These are phyloP conservation scores for Blepharisma japonicum DNA, from an alignment of 73 alveolate genomes.

Conservation along the genomic window DNA sequence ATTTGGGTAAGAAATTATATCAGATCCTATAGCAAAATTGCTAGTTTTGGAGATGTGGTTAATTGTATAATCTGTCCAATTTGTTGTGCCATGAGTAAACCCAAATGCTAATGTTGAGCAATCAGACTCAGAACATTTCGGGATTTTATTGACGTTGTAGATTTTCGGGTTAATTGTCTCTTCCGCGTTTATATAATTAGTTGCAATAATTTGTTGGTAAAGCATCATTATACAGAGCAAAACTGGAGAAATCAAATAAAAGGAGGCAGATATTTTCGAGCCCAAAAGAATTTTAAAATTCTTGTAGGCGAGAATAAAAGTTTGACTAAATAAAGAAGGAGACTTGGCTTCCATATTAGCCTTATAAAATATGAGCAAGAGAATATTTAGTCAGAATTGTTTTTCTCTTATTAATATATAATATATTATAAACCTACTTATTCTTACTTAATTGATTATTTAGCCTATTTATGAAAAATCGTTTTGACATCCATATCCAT, in stretches of 20 bases:
- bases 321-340: no score
- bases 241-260: slow-evolving; percentile 56
- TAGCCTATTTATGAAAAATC: no score
- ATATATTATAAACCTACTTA: no score
- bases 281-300: no score
- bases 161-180: slow-evolving; percentile 41
- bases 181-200: slow-evolving; percentile 36
- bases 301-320: no score
- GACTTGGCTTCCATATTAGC: no score
- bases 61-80: slow-evolving; percentile 46
- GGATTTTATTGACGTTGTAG: slow-evolving; percentile 19
- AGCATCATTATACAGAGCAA: slow-evolving; percentile 45
- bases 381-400: no score
- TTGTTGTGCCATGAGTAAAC: slow-evolving; percentile 41
- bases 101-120: slow-evolving; percentile 77
- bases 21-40: slow-evolving; percentile 38
- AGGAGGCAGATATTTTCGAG: slow-evolving; percentile 27
- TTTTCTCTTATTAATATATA: no score
- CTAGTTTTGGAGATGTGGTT: slow-evolving; percentile 40
- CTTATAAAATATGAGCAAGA: no score
- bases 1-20: slow-evolving; percentile 41
- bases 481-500: no score
- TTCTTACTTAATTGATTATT: no score
- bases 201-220: slow-evolving; percentile 38
- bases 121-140: slow-evolving; percentile 34